Evolutionary conservation across 495 filamentous ascomycete genomes (phyloP), one percentile per base, ranked within the genome.

Genomic region (Pseudevernia furfuracea): DNA sequence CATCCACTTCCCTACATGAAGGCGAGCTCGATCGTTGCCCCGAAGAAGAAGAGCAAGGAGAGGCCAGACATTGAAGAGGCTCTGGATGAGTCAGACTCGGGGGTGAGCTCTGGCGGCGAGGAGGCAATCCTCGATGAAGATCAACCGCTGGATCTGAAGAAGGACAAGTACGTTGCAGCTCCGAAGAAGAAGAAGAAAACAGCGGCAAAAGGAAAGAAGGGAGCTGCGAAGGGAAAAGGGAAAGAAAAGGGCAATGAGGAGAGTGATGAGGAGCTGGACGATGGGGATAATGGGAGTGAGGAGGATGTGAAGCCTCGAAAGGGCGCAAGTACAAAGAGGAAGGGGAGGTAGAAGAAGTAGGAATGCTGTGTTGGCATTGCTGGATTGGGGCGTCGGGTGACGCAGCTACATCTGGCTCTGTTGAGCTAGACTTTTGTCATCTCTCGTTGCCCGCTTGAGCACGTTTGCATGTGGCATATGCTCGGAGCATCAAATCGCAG

Each of bases 1-100:
- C 94, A 99, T 71, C 95, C 93, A 0, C 75, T 97, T 56, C 92
- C 94, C 6, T 99, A 96, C 78, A 96, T 97, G 85, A 96, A 96
- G 76, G 89, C 92, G 12, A 89, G 83, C 75, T 87, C 80, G 69
- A 84, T 95, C 28, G 71, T 85, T 12, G 86, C 89, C 25, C 89
- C 91, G 66, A 87, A 85, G 72, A 79, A 81, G 59, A 74, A 78
- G 61, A 76, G 81, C 59, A 93, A 88, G 76, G 91, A 90, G 56
- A 86, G 86, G 63, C 94, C 94, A 1, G 94, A 99, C 77, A 82
- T 99, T 56, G 94, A 99, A 74, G 94, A 99, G 74, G 93, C 91
- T 30, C 87, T 97, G 52, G 90, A 96, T 43, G 95, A 94, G 68
- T 92, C 90, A 19, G 93, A 96, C 58, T 92, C 90, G 39, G 86